Base-by-base conservation (phyloP, 345 rosid genomes). In the Eucalyptus regnans region DNA sequence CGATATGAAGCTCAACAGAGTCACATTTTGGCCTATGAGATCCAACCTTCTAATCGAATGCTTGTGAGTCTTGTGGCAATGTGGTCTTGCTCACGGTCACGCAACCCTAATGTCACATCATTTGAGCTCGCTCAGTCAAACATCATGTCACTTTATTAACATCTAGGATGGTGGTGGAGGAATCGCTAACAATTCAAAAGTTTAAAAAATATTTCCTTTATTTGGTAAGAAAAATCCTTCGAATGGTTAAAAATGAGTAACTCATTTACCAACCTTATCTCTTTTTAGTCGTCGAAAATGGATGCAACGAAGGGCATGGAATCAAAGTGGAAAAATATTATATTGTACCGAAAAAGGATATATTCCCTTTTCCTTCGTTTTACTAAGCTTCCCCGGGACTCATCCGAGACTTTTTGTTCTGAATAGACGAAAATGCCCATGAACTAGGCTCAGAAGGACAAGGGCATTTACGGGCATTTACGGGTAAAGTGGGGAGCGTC, bases 21-120 rank as follows among this genome's bases (percentile, higher is more conserved):
- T 18, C 13, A 2, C 1, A 0, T 10, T 33, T 9, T 17, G 44
- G 25, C 44, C 2, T 4, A 9, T 0, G 33, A 29, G 43, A 18
- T 33, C 25, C 4, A 5, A 0, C 25, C 7, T 18, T 33, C 3
- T 5, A 7, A 71, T 18, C 1, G 4, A 17, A 37, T 0, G 7
- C 46, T 18, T 2, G 44, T 33, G 46, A 12, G 4, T 37, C 25
- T 10, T 3, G 9, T 4, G 4, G 9, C 33, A 12, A 71, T 5
- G 27, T 3, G 25, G 4, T 37, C 12, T 71, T 8, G 25, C 7
- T 1, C 3, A 2, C 0, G 23, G 4, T 10, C 13, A 11, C 2
- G 12, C 27, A 18, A 33, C 44, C 81, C 22, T 37, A 43, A 68
- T 33, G 80, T 68, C 23, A 3, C 23, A 31, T 68, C 12, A 4